Conservation (phyloP, 352 stramenopile species). For the Lagenidium sp. region DNA sequence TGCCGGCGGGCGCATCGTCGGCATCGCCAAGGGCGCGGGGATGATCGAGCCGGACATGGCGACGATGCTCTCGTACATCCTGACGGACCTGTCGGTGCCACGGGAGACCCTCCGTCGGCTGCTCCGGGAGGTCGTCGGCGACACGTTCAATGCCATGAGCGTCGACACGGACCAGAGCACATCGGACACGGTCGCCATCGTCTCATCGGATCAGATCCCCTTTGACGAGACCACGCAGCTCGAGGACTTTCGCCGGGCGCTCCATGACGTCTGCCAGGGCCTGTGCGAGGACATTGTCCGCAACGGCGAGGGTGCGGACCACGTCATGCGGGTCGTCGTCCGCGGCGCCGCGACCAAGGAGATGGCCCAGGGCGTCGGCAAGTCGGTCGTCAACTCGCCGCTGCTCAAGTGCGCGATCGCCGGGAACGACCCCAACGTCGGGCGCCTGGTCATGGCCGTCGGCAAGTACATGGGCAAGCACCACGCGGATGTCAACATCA, state of each 20-base stretch:
- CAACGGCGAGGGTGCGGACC: conserved; percentile 97
- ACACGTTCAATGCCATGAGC: conserved; percentile 92
- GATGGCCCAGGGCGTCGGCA: conserved; percentile 85
- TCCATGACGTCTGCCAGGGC: conserved; percentile 90
- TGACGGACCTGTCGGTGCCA: conserved; percentile 80
- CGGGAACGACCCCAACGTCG: conserved; percentile 98
- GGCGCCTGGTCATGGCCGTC: conserved; percentile 92
- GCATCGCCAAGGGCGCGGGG: conserved; percentile 97
- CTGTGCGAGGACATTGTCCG: conserved; percentile 97
- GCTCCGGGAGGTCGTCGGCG: conserved; percentile 70
- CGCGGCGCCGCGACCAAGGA: conserved; percentile 63
- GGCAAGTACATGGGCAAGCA: conserved; percentile 96
- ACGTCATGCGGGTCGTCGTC: conserved; percentile 95
- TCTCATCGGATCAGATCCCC: conserved; percentile 92
- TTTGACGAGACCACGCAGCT: conserved; percentile 68
- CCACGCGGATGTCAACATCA: conserved; percentile 76
- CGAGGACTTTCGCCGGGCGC: conserved; percentile 85
- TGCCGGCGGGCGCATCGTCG: conserved; percentile 89
- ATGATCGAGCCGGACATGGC: conserved; percentile 99
- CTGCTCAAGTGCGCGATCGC: conserved; percentile 98
- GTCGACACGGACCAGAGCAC: conserved; percentile 98
- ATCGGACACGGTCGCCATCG: conserved; percentile 94
- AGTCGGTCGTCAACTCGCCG: conserved; percentile 92
- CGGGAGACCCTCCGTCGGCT: conserved; percentile 72
- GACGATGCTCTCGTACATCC: conserved; percentile 85